Percentiles rank a stretch among this genome's conserved stretches.
These are phyloP conservation scores for Castanospermum australe DNA, from an alignment of 306 rosid species.

Conservation along the genomic window DNA sequence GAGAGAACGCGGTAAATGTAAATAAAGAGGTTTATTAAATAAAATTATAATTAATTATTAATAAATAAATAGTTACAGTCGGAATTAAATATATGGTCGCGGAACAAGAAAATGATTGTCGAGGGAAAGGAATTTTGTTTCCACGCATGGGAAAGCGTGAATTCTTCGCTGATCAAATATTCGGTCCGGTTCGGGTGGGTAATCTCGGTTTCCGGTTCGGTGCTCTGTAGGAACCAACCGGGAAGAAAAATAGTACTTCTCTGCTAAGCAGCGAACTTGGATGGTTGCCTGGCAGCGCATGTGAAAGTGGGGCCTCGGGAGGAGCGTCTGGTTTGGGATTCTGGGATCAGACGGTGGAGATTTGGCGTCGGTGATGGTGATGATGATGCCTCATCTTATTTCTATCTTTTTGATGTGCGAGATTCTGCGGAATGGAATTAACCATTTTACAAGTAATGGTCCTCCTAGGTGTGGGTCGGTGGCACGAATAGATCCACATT, in stretches of 20 bases:
- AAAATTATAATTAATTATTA: too few species aligned
- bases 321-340: slow-evolving; percentile 12
- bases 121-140: slow-evolving; percentile 71
- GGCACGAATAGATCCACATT: background rate
- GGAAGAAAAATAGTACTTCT: background rate
- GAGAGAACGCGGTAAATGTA: slow-evolving; percentile 34
- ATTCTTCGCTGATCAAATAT: slow-evolving; percentile 40
- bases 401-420: background rate
- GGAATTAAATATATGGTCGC: background rate
- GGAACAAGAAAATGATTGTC: slow-evolving; percentile 26
- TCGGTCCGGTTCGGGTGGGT: slow-evolving; percentile 22
- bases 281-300: slow-evolving; percentile 33
- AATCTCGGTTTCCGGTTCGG: background rate
- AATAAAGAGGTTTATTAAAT: background rate
- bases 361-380: background rate
- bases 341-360: slow-evolving; percentile 37
- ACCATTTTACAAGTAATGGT: slow-evolving; percentile 36
- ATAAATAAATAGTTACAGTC: too few species aligned
- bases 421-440: slow-evolving; percentile 27
- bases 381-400: background rate
- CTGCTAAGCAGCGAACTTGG: slow-evolving; percentile 24
- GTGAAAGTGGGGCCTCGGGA: slow-evolving; percentile 38
- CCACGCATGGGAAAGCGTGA: slow-evolving; percentile 50
- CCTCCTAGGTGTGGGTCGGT: slow-evolving; percentile 22
- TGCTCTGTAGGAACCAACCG: background rate